These are phyloP conservation scores for Rhypophila decipiens DNA, from an alignment of 495 filamentous ascomycete genomes.

Conservation along the genomic window DNA sequence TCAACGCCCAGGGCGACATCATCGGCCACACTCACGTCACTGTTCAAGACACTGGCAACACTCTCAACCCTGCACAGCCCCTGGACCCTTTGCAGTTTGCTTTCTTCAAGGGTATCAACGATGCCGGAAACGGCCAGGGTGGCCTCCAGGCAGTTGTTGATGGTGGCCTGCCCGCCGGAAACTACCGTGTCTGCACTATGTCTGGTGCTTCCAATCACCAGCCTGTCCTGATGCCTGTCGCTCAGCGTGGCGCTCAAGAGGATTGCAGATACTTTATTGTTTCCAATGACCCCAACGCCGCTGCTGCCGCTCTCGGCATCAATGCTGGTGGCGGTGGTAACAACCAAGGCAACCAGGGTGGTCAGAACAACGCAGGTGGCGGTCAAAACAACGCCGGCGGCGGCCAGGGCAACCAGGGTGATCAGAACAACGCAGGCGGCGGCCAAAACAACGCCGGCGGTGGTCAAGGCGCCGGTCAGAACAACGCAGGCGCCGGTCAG, in stretches of 20 bases:
- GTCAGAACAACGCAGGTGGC: slow-evolving; percentile 12
- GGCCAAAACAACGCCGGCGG: slow-evolving; percentile 8
- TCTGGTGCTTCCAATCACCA: slow-evolving; percentile 64
- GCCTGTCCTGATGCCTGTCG: slow-evolving; percentile 71
- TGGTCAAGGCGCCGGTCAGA: slow-evolving; percentile 5
- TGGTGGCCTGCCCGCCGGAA: slow-evolving; percentile 59
- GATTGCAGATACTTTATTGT: slow-evolving; percentile 62
- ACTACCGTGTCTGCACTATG: slow-evolving; percentile 71
- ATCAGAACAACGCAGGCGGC: slow-evolving; percentile 9
- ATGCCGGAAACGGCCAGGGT: slow-evolving; percentile 59
- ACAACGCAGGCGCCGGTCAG: slow-evolving; percentile 1
- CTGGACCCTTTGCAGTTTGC: slow-evolving; percentile 54
- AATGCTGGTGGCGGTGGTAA: slow-evolving; percentile 15
- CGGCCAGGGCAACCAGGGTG: slow-evolving; percentile 9
- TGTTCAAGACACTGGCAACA: slow-evolving; percentile 53
- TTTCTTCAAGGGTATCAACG: slow-evolving; percentile 77
- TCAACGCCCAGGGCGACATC: slow-evolving; percentile 47
- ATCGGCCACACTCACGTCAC: slow-evolving; percentile 71
- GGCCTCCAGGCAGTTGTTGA: slow-evolving; percentile 47
- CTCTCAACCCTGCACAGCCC: slow-evolving; percentile 43
- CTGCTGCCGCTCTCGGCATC: slow-evolving; percentile 17
- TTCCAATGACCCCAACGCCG: slow-evolving; percentile 8
- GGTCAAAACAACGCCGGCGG: slow-evolving; percentile 12
- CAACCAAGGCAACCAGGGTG: background rate
- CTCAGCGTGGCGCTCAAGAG: slow-evolving; percentile 66